phyloP scores from a whole-genome alignment of 78 protist genomes.

The Chrysochromulina parva region DNA sequence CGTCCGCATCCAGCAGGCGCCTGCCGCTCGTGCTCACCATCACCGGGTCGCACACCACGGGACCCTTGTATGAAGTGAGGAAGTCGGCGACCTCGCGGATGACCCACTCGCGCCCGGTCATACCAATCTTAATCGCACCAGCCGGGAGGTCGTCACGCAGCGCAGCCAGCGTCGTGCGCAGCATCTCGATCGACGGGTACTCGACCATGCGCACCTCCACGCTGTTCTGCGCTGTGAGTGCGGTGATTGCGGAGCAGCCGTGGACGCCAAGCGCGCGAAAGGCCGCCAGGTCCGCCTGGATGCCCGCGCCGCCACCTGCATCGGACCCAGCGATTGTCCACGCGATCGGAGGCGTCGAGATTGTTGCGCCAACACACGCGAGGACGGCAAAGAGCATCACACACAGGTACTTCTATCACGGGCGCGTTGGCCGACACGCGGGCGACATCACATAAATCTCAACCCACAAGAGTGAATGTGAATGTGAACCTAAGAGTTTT shows the following conservation, averaged over 20 bases:
- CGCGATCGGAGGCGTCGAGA: background rate
- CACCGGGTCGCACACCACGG: slow-evolving; percentile 51
- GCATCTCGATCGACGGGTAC: background rate
- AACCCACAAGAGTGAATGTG: too few relatives aligned
- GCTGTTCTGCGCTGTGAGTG: slow-evolving; percentile 15
- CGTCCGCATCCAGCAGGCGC: background rate
- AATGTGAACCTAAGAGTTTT: too few relatives aligned
- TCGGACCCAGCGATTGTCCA: slow-evolving; percentile 37
- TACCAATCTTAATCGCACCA: slow-evolving; percentile 48
- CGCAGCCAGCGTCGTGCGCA: background rate
- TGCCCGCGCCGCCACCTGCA: slow-evolving; percentile 37
- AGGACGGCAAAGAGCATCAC: too few relatives aligned
- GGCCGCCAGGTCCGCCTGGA: slow-evolving; percentile 19
- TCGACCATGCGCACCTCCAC: slow-evolving; percentile 13
- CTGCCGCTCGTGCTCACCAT: slow-evolving; percentile 45
- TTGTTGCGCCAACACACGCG: too few relatives aligned
- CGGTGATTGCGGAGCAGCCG: slow-evolving; percentile 11
- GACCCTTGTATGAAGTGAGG: background rate
- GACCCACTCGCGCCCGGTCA: slow-evolving; percentile 11
- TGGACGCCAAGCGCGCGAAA: slow-evolving; percentile 2
- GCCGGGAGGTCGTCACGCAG: slow-evolving; percentile 26
- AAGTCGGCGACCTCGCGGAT: background rate
- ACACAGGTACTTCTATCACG: too few relatives aligned
- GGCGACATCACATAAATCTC: too few relatives aligned
- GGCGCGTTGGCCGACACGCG: too few relatives aligned